Conservation (phyloP, 1,284 basidiomycete species). For the Rhodotorula glutinis region DNA sequence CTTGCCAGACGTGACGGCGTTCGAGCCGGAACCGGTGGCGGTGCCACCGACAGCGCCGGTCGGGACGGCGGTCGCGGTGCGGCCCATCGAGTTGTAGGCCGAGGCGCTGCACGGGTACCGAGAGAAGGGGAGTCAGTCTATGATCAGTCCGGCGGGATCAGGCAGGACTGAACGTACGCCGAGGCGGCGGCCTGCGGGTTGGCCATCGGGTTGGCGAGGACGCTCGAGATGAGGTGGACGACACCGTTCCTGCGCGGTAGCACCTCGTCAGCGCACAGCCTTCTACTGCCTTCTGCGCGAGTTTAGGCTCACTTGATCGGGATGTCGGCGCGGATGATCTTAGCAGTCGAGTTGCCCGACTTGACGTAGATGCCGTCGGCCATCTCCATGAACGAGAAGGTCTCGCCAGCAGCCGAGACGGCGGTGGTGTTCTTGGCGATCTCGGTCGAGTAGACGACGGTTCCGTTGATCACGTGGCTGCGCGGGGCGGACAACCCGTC, state of each 20-base stretch:
- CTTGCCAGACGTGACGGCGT: not conserved
- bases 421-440: slow-evolving; percentile 33
- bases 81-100: not conserved
- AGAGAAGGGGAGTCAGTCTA: too few species aligned
- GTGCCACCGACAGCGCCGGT: slow-evolving; percentile 6
- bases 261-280: not conserved
- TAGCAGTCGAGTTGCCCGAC: slow-evolving; percentile 43
- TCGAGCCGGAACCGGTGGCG: not conserved
- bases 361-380: slow-evolving; percentile 45
- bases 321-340: slow-evolving; percentile 43
- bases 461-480: slow-evolving; percentile 46
- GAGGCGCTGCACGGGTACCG: not conserved
- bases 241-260: slow-evolving; percentile 41
- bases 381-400: slow-evolving; percentile 45
- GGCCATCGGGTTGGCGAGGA: slow-evolving; percentile 45
- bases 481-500: too few species aligned
- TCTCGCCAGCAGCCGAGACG: slow-evolving; percentile 47
- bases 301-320: slow-evolving; percentile 30
- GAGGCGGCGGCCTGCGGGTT: slow-evolving; percentile 45
- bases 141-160: too few species aligned
- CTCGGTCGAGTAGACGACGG: slow-evolving; percentile 44
- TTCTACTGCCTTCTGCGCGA: too few species aligned
- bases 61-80: slow-evolving; percentile 4
- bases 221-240: slow-evolving; percentile 45
- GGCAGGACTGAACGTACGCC: slow-evolving; percentile 40